These are phyloP conservation scores for Sphaceloma murrayae DNA, from an alignment of 2,329 filamentous ascomycete genomes.

Conservation along the genomic window DNA sequence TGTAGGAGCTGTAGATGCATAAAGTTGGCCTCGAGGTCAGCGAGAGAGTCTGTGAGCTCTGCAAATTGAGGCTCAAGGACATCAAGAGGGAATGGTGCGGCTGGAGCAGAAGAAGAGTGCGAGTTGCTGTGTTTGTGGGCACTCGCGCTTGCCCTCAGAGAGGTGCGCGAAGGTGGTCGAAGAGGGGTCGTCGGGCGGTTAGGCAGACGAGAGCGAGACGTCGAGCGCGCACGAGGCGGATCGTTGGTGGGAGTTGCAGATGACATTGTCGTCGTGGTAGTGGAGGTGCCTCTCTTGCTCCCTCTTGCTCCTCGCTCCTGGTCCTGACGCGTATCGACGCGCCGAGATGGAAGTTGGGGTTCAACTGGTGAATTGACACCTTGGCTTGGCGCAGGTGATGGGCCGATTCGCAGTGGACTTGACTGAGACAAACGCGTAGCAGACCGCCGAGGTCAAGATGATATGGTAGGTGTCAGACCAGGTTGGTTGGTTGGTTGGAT, in stretches of 20 bases:
- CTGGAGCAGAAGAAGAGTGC: conserved; percentile 35
- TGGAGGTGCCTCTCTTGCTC: background rate
- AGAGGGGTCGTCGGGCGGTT: conserved; percentile 87
- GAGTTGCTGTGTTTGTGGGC: conserved; percentile 47
- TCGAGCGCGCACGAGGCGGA: conserved; percentile 16
- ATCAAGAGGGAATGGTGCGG: conserved; percentile 59
- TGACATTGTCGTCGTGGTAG: conserved; percentile 3
- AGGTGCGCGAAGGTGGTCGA: conserved; percentile 79
- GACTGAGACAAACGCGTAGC: too few species aligned
- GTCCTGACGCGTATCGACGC: too few species aligned
- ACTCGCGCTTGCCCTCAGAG: too few species aligned
- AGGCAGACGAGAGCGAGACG: conserved; percentile 28
- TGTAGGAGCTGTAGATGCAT: conserved; percentile 97
- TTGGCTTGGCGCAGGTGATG: too few species aligned
- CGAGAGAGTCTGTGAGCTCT: conserved; percentile 86
- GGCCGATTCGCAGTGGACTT: too few species aligned
- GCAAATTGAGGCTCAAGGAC: conserved; percentile 82
- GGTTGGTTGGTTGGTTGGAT: too few species aligned
- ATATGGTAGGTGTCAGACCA: too few species aligned
- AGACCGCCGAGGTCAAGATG: too few species aligned
- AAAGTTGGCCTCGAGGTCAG: conserved; percentile 92
- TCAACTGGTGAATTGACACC: too few species aligned
- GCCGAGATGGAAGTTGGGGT: too few species aligned
- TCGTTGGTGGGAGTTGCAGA: conserved; percentile 1
- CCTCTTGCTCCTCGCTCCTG: too few species aligned